Evolutionary conservation across 169 alveolate genomes (phyloP).

Genomic region (Cryptosporidium baileyi): DNA sequence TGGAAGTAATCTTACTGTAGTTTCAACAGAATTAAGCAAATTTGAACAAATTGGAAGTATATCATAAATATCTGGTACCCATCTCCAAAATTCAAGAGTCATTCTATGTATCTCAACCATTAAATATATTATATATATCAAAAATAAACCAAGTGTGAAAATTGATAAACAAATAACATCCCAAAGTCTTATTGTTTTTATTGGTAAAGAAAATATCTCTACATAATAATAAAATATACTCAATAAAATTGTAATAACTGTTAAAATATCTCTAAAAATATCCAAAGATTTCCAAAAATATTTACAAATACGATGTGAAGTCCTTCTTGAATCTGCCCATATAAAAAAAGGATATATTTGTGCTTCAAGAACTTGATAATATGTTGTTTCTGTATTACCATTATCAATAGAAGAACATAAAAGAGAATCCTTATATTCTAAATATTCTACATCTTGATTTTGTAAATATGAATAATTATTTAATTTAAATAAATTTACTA

Average conservation of each 20-base stretch:
- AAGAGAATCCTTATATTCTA: neutral
- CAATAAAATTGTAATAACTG: neutral
- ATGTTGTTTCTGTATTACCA: constrained; percentile 1
- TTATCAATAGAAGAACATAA: neutral
- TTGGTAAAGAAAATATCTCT: neutral
- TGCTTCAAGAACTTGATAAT: constrained; percentile 61
- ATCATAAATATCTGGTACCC: constrained; percentile 68
- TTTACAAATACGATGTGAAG: constrained; percentile 48
- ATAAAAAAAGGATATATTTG: constrained; percentile 59
- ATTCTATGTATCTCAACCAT: constrained; percentile 38
- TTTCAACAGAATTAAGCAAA: constrained; percentile 46
- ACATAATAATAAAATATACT: constrained; percentile 1
- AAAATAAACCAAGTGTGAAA: neutral
- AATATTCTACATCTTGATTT: neutral
- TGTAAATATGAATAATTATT: neutral
- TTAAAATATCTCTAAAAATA: constrained; percentile 17
- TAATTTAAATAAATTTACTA: neutral
- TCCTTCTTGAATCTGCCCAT: constrained; percentile 59
- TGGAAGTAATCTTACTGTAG: constrained; percentile 29
- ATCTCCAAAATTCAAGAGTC: constrained; percentile 53
- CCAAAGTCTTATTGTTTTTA: constrained; percentile 30
- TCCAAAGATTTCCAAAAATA: constrained; percentile 67
- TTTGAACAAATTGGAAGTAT: constrained; percentile 64
- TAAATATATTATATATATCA: constrained; percentile 9
- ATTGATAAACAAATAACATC: neutral